Evolutionary conservation across 2,329 filamentous ascomycete genomes (phyloP), one percentile per base, ranked within the genome.

Genomic region (Botrytis aclada): DNA sequence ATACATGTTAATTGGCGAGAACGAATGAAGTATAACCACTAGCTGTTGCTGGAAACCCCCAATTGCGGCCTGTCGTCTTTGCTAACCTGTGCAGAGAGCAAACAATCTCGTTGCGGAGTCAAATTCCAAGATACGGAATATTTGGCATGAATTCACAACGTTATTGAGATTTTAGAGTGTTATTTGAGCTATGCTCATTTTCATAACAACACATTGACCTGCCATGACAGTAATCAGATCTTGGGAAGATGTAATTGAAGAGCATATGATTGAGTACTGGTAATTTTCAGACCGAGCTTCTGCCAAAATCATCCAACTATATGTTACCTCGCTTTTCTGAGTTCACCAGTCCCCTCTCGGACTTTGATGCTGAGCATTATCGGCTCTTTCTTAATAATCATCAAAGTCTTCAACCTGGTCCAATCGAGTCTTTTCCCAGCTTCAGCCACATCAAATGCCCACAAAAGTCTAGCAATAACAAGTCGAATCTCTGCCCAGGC

Each of bases 1-100:
- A n/a, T 14, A 0, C 47, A 16, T 3, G 4, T 14, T n/a, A 6
- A n/a, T 16, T 29, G 25, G 1, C 5, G 25, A 54, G 4, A 29
- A 47, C 1, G 12, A n/a, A 2, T 0, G 0, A 54, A 6, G 7
- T 1, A 8, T 6, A n/a, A 54, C 7, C 25, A 54, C 7, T 3
- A 0, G 0, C 7, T 54, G 4, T n/a, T 54, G 5, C 12, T 54
- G 51, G 12, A 29, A 1, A 7, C 7, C 5, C 12, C 3, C 0
- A 7, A 16, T 29, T 54, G 25, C 14, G 3, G 25, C 51, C 18
- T 54, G 0, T 16, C 12, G 51, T 3, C 25, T 29, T 16, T 16
- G 8, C 4, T 6, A 54, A 29, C 47, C 5, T 25, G 10, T n/a
- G 12, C 16, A 18, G 2, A n/a, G 25, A 4, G 51, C 51, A 2